These are phyloP conservation scores for Melocanna baccifera DNA, from an alignment of 176 grass and related monocot genomes.

Conservation along the genomic window DNA sequence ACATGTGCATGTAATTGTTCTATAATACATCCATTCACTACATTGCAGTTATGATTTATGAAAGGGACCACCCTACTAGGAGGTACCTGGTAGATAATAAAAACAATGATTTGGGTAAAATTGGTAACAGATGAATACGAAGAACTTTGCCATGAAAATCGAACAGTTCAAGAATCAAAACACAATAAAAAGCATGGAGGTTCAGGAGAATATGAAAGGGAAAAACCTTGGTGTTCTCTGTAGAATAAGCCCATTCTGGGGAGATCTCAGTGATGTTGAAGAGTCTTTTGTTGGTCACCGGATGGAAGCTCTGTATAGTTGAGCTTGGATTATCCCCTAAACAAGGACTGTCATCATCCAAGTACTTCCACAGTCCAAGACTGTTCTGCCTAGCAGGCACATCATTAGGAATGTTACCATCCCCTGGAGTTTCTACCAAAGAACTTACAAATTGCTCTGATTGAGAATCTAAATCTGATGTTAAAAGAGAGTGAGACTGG, in stretches of 20 bases:
- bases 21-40: constrained; percentile 1
- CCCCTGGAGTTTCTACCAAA: constrained; percentile 12
- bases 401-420: constrained; percentile 31
- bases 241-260: constrained; percentile 85
- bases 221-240: constrained; percentile 66
- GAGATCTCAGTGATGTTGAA: constrained; percentile 85
- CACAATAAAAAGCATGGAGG: neutral
- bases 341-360: constrained; percentile 44
- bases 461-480: constrained; percentile 40
- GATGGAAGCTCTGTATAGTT: neutral
- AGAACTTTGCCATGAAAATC: neutral
- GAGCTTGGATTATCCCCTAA: constrained; percentile 37
- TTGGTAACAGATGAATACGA: constrained; percentile 12
- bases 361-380: constrained; percentile 59
- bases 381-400: constrained; percentile 49
- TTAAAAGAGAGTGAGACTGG: constrained; percentile 25
- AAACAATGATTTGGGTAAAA: constrained; percentile 18
- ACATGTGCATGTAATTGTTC: constrained; percentile 4
- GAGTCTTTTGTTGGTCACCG: constrained; percentile 17
- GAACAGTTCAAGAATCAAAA: neutral
- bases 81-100: constrained; percentile 14
- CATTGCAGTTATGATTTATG: constrained; percentile 13
- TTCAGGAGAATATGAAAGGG: constrained; percentile 20
- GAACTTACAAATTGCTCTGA: constrained; percentile 29
- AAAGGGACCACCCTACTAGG: constrained; percentile 11